Conservation (phyloP, 148 eudicot genomes). For the Camellia granthamiana region DNA sequence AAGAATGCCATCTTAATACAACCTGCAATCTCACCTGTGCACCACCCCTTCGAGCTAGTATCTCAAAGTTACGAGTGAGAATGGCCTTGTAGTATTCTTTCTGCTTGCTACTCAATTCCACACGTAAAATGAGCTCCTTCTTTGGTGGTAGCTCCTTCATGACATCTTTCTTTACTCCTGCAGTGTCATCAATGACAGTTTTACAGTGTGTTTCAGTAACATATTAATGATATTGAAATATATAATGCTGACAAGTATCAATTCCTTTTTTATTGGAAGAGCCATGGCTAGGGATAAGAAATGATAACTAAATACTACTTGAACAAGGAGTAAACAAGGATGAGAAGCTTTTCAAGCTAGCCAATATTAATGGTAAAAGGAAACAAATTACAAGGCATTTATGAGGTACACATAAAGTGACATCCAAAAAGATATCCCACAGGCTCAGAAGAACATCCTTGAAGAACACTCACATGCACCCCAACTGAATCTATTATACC, state of each 20-base stretch:
- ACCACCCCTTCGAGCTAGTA: conserved; percentile 89
- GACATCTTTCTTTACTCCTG: conserved; percentile 99
- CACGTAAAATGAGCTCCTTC: conserved; percentile 92
- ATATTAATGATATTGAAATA: neutral
- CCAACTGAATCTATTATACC: too few relatives aligned
- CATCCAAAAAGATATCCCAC: too few relatives aligned
- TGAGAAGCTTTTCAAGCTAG: too few relatives aligned
- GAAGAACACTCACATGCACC: too few relatives aligned
- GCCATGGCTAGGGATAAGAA: too few relatives aligned
- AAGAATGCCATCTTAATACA: conserved; percentile 7
- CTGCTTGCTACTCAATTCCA: conserved; percentile 91
- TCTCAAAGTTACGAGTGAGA: conserved; percentile 89
- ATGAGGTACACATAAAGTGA: too few relatives aligned
- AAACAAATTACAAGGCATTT: too few relatives aligned
- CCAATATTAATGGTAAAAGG: too few relatives aligned
- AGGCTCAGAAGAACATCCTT: too few relatives aligned
- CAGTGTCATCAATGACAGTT: conserved; percentile 10
- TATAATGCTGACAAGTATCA: neutral
- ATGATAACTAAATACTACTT: too few relatives aligned
- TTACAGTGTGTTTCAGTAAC: neutral
- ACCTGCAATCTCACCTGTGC: conserved; percentile 62
- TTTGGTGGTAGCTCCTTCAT: conserved; percentile 94
- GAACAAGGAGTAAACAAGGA: too few relatives aligned
- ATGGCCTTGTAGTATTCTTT: conserved; percentile 98
- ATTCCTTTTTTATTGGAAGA: too few relatives aligned